phyloP scores from a whole-genome alignment of 2,329 filamentous ascomycete genomes.

The Fusarium musae region DNA sequence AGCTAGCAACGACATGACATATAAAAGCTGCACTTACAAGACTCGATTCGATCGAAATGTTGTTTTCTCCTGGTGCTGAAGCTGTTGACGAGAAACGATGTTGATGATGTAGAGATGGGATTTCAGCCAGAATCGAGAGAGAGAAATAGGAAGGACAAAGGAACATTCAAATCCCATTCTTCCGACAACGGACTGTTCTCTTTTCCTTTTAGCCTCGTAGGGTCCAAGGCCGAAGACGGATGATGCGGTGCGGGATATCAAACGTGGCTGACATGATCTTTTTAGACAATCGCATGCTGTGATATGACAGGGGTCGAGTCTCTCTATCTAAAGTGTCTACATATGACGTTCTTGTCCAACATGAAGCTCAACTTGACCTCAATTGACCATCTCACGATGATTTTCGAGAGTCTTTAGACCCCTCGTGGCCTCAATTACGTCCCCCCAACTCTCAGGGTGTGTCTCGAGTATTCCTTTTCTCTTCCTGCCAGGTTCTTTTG shows the following conservation, averaged over 20 bases:
- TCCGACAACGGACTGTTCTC: conserved; percentile 43
- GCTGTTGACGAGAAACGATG: conserved; percentile 6
- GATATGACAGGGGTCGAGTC: conserved; percentile 24
- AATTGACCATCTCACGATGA: conserved; percentile 29
- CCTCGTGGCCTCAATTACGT: conserved; percentile 3
- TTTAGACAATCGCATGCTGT: conserved; percentile 32
- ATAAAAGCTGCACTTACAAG: conserved; percentile 29
- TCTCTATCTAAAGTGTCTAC: conserved; percentile 30
- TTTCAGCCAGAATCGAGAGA: conserved; percentile 33
- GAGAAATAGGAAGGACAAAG: conserved; percentile 27
- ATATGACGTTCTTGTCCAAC: conserved; percentile 21
- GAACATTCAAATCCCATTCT: conserved; percentile 19
- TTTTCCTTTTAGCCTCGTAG: conserved; percentile 39
- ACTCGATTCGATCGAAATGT: conserved; percentile 4
- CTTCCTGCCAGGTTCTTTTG: conserved; percentile 31
- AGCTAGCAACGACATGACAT: conserved; percentile 18
- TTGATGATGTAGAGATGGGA: conserved; percentile 25
- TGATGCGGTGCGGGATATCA: conserved; percentile 23
- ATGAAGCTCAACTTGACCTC: conserved; percentile 31
- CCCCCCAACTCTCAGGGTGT: conserved; percentile 31
- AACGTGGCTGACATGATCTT: conserved; percentile 34
- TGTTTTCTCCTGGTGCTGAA: conserved; percentile 15
- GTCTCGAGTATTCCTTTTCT: conserved; percentile 30
- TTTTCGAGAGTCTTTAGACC: conserved; percentile 29
- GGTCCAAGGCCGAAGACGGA: conserved; percentile 35